Percentiles rank a stretch among this genome's conserved stretches.
These are phyloP conservation scores for Globisporangium spiculum DNA, from an alignment of 352 stramenopile species.

Conservation along the genomic window DNA sequence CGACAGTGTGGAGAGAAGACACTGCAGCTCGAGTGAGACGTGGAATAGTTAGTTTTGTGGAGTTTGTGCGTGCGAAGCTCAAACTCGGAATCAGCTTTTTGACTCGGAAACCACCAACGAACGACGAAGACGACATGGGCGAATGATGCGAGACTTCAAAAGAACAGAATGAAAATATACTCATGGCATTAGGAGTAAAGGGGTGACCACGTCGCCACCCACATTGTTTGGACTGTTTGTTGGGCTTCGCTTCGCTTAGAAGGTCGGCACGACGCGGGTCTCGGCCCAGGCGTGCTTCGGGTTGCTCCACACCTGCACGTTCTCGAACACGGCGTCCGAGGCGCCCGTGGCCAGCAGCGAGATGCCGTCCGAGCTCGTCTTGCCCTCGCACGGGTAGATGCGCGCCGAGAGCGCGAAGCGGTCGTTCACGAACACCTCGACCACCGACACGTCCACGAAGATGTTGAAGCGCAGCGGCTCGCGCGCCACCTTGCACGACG, in stretches of 20 bases:
- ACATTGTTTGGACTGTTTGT: not conserved
- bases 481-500: slow-evolving; percentile 31
- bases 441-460: slow-evolving; percentile 67
- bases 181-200: not conserved
- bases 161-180: not conserved
- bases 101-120: too few species aligned
- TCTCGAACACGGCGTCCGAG: slow-evolving; percentile 42
- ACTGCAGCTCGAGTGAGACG: too few species aligned
- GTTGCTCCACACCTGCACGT: slow-evolving; percentile 64
- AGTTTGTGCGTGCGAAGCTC: too few species aligned
- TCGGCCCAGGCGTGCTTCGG: slow-evolving; percentile 60
- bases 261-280: slow-evolving; percentile 30
- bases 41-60: too few species aligned
- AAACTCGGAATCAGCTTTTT: too few species aligned
- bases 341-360: slow-evolving; percentile 37
- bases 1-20: too few species aligned
- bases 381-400: slow-evolving; percentile 55
- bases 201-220: not conserved
- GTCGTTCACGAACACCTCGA: slow-evolving; percentile 73
- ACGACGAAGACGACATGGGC: too few species aligned
- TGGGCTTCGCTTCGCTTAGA: slow-evolving; percentile 19
- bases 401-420: slow-evolving; percentile 61
- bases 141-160: too few species aligned
- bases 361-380: slow-evolving; percentile 55
- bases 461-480: slow-evolving; percentile 58